phyloP scores from a whole-genome alignment of 441 rosid genomes.

The Adansonia grandidieri region DNA sequence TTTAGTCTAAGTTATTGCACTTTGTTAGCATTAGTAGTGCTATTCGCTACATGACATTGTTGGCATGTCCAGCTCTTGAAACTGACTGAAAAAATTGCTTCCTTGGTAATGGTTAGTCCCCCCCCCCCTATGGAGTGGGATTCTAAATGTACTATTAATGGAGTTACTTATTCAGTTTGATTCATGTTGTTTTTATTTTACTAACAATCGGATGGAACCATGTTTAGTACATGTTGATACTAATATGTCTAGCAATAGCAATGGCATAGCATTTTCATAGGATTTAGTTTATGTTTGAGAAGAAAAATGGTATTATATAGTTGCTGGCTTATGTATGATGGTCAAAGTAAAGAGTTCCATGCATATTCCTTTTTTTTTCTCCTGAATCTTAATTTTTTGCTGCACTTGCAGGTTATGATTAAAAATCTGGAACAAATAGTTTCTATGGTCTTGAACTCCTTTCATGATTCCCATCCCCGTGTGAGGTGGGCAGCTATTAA shows the following conservation, averaged over 20 bases:
- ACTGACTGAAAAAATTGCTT: background rate
- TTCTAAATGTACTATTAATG: background rate
- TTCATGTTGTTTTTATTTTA: background rate
- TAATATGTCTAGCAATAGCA: background rate
- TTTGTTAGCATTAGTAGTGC: background rate
- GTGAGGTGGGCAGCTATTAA: constrained; percentile 95
- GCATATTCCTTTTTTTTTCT: background rate
- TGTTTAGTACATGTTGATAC: background rate
- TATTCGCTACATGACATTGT: background rate
- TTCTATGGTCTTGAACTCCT: constrained; percentile 77
- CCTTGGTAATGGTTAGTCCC: background rate
- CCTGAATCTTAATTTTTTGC: constrained; percentile 20
- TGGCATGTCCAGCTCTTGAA: background rate
- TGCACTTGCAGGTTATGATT: constrained; percentile 62
- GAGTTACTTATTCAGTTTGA: constrained; percentile 10
- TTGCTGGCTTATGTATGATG: background rate
- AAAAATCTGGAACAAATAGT: constrained; percentile 81
- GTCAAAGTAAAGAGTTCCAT: background rate
- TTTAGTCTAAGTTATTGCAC: background rate
- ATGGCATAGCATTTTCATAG: constrained; percentile 29
- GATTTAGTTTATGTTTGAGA: background rate
- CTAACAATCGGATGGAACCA: background rate
- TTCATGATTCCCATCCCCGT: constrained; percentile 85
- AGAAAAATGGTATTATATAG: background rate
- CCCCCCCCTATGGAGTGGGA: too few relatives aligned